Evolutionary conservation across 2,329 filamentous ascomycete species (phyloP).

Genomic region (Herpotrichia juniperi): DNA sequence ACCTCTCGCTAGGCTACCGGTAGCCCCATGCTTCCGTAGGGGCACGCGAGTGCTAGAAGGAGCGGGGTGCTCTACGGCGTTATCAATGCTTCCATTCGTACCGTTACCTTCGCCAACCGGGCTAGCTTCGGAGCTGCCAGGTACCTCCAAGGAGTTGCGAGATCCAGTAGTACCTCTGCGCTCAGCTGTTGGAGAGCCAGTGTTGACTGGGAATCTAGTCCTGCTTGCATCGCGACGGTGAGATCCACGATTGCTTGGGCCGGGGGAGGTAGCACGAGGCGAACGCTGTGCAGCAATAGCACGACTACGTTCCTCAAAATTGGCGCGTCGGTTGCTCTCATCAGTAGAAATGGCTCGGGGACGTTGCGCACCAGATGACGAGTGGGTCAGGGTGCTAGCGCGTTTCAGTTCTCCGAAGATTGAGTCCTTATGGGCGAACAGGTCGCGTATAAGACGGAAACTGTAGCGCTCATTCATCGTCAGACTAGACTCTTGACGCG

Average conservation of each 20-base stretch:
- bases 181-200: slow-evolving; percentile 58
- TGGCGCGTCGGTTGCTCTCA: slow-evolving; percentile 90
- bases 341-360: slow-evolving; percentile 91
- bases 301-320: slow-evolving; percentile 91
- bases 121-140: slow-evolving; percentile 61
- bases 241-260: slow-evolving; percentile 59
- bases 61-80: slow-evolving; percentile 32
- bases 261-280: slow-evolving; percentile 75
- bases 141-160: slow-evolving; percentile 79
- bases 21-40: slow-evolving; percentile 41
- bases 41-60: slow-evolving; percentile 43
- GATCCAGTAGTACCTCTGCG: slow-evolving; percentile 63
- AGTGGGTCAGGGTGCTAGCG: slow-evolving; percentile 71
- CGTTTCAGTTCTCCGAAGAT: slow-evolving; percentile 98
- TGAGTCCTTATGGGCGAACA: slow-evolving; percentile 91
- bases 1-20: slow-evolving; percentile 39
- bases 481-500: slow-evolving; percentile 83
- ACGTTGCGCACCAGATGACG: slow-evolving; percentile 64
- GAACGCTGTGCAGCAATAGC: slow-evolving; percentile 71
- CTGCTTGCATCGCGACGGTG: slow-evolving; percentile 76
- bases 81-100: slow-evolving; percentile 45
- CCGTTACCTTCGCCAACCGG: slow-evolving; percentile 38
- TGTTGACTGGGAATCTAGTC: slow-evolving; percentile 80
- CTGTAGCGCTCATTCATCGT: slow-evolving; percentile 96
- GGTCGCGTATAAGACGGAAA: slow-evolving; percentile 86